Evolutionary conservation across 73 alveolate genomes (phyloP), one percentile per base, ranked within the genome.

Genomic region (Durusdinium trenchii): DNA sequence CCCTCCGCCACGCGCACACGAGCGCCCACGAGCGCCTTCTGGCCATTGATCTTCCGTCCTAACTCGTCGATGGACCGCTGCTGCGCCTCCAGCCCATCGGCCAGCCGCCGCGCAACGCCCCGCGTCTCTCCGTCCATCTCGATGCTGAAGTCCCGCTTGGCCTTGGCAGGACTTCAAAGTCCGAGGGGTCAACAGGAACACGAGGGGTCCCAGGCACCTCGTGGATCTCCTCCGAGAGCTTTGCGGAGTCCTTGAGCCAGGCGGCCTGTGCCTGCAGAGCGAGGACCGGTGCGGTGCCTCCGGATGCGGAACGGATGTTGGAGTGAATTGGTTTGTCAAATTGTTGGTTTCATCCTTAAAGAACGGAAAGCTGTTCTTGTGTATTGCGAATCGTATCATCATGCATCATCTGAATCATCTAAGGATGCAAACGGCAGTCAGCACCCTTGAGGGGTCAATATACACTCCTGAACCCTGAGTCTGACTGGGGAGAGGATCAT

Each of bases 131-230:
- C 98, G 50, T 91, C 98, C 98, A 91, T 46, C 89, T 91, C 98
- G 76, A 91, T 91, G 98, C 98, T 91, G 98, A 91, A 91, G 98
- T 91, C 95, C 47, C 83, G 94, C 75, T 84, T 84, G 54, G 94
- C 94, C 94, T 84, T 38, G 42, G 35, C 10, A 73, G 40, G 40
- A 73, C 69, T 57, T 38, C 0, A 73, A 73, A 0, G 23, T 30
- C 30, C 54, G 32, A 1, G 87, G 23, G 12, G 23, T 57, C 18
- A 60, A 32, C 30, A 60, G 18, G 30, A 23, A 60, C 16, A 38
- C 84, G 30, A 32, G n/a, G 84, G 3, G 76, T 61, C 91, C 64
- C 32, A 48, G 38, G 38, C 38, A 54, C 98, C 85, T 91, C 98
- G 35, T 91, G 98, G 45, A 91, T 91, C 89, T 91, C 87, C 76